Conservation (phyloP, 2,329 filamentous ascomycete genomes). For the Lachnellula arida region DNA sequence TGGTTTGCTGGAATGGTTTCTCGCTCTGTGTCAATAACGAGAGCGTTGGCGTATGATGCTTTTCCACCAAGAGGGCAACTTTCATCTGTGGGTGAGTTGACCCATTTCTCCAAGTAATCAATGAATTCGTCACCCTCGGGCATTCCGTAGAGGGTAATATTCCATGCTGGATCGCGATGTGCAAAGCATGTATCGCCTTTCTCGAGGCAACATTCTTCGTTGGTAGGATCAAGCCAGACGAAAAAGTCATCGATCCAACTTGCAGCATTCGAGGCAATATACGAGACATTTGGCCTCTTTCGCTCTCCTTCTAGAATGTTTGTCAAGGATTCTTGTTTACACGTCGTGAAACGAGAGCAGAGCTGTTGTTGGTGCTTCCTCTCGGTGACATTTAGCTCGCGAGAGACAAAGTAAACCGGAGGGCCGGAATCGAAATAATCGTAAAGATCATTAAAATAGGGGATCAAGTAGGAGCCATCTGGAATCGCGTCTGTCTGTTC, state of each 20-base stretch:
- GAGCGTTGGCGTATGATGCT: conserved; percentile 78
- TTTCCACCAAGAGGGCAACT: conserved; percentile 85
- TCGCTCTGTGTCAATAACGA: conserved; percentile 68
- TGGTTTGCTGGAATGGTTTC: conserved; percentile 74
- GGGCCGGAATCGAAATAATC: conserved; percentile 87
- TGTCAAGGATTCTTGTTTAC: conserved; percentile 74
- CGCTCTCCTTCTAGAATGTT: conserved; percentile 93
- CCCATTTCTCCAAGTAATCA: conserved; percentile 77
- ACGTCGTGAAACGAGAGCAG: conserved; percentile 87
- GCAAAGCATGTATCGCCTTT: conserved; percentile 72
- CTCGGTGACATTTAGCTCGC: conserved; percentile 72
- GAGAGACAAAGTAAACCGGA: conserved; percentile 93
- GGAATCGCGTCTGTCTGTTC: conserved; percentile 95
- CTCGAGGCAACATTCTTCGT: conserved; percentile 58
- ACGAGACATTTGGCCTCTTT: conserved; percentile 82
- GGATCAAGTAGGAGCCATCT: conserved; percentile 88
- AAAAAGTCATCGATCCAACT: conserved; percentile 98
- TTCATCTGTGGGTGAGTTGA: conserved; percentile 72
- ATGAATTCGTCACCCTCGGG: conserved; percentile 90
- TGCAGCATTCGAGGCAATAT: conserved; percentile 80
- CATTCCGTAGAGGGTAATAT: conserved; percentile 85
- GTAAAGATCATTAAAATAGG: conserved; percentile 95
- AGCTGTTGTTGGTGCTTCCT: conserved; percentile 75
- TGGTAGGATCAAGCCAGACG: conserved; percentile 80
- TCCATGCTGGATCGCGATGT: conserved; percentile 75